A percentile compares a stretch with the other conserved stretches of the same genome.
These are phyloP conservation scores for Trametes punicea DNA, from an alignment of 768 basidiomycete genomes.

Conservation along the genomic window DNA sequence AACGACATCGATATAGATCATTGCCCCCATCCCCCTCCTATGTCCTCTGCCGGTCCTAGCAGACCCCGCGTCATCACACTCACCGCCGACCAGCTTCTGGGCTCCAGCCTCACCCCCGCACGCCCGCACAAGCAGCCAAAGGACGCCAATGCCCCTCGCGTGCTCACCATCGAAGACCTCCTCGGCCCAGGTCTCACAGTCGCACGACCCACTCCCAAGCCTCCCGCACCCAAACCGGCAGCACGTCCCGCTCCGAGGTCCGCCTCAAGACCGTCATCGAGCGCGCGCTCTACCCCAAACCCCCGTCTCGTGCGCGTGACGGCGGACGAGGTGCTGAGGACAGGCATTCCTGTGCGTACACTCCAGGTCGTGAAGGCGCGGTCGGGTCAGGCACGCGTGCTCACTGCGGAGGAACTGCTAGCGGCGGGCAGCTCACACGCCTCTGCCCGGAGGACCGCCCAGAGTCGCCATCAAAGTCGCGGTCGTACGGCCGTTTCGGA, in stretches of 20 bases:
- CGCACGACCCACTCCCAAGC: slow-evolving; percentile 1
- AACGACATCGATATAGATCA: no score
- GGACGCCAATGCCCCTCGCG: neutral
- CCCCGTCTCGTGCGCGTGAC: slow-evolving; percentile 9
- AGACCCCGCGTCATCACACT: slow-evolving; percentile 13
- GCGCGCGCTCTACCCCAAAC: neutral
- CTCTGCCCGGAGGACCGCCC: neutral
- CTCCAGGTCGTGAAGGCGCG: slow-evolving; percentile 16
- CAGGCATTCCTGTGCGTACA: slow-evolving; percentile 15
- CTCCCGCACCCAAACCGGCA: neutral
- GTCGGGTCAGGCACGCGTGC: slow-evolving; percentile 28
- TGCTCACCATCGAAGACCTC: slow-evolving; percentile 15
- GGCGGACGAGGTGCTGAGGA: slow-evolving; percentile 15
- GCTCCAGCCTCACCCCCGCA: slow-evolving; percentile 10
- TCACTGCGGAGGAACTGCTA: slow-evolving; percentile 60
- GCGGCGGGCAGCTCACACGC: slow-evolving; percentile 23
- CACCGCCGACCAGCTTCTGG: slow-evolving; percentile 19
- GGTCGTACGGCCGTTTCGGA: neutral
- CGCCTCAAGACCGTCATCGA: neutral
- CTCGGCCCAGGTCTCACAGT: slow-evolving; percentile 16
- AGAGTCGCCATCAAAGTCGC: neutral
- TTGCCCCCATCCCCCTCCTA: no score
- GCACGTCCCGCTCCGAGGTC: neutral
- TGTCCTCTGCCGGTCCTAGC: slow-evolving; percentile 5
- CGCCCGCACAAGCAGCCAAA: slow-evolving; percentile 7